Base-by-base conservation (phyloP, 2,329 filamentous ascomycete genomes). In the Fusarium sp. region DNA sequence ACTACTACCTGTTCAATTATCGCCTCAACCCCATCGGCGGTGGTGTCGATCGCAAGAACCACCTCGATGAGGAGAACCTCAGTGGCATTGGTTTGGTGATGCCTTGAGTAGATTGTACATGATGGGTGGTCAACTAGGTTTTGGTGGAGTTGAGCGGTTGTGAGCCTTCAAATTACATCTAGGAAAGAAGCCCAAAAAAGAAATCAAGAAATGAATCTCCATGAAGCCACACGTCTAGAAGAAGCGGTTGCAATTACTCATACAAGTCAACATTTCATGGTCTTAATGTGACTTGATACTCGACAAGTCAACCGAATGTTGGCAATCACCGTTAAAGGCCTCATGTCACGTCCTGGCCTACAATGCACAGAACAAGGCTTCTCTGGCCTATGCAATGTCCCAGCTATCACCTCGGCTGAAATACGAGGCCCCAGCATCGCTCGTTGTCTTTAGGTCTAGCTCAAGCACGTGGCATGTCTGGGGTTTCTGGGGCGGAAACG, bases 1-100 rank as follows among this genome's bases (percentile, higher is more conserved):
- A 99, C 84, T 99, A 95, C 85, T 99, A 99, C 83, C 87, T 99
- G 35, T 99, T 97, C 89, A 99, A 99, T 85, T 99, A 98, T 87
- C 91, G 95, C 66, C 94, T 95, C 14, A 92, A 94, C 69, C 91
- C 92, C n/a, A 93, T 99, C 79, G 86, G 90, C 1, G 95, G 97
- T 58, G 97, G 97, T 25, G 91, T 98, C 50, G 92, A 98, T 82
- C 88, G 89, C 79, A 90, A 89, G 79, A 97, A 97, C 81, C 86
- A 91, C 77, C 87, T 96, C 43, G 95, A 98, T 80, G 90, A 92
- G 76, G 91, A 92, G 66, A 89, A 90, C 72, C 90, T 95, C 80
- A 97, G 95, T 77, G 96, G 97, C 1, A 91, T 99, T 69, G 97
- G 97, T 43, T 90, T 98, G 80, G 94, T 98, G 27, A 95, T 97